phyloP scores from a whole-genome alignment of 1,284 basidiomycete species.

The Marasmius fiardii region DNA sequence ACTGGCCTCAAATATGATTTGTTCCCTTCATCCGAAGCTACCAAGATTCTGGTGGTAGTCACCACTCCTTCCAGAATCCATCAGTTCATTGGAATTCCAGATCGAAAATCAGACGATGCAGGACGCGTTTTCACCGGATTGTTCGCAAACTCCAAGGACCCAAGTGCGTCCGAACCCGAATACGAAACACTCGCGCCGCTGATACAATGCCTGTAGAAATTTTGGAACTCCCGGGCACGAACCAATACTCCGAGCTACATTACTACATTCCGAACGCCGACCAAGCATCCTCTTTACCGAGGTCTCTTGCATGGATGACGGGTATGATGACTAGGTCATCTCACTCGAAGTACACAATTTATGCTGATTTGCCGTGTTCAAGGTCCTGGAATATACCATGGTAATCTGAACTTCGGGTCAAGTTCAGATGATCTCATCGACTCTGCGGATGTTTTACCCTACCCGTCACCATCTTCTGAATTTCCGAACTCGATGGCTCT shows the following conservation, averaged over 20 bases:
- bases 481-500: conserved; percentile 75
- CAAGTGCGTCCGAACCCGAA: conserved; percentile 56
- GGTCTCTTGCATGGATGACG: conserved; percentile 86
- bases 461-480: conserved; percentile 41
- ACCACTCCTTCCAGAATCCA: conserved; percentile 91
- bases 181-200: conserved; percentile 9
- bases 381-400: conserved; percentile 87
- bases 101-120: conserved; percentile 66
- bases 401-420: conserved; percentile 65
- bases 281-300: conserved; percentile 63
- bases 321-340: conserved; percentile 36
- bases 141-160: conserved; percentile 67
- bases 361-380: conserved; percentile 12
- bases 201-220: conserved; percentile 54
- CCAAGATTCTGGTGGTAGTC: conserved; percentile 67
- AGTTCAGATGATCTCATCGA: conserved; percentile 77
- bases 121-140: conserved; percentile 75
- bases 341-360: not conserved
- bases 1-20: conserved; percentile 83
- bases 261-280: conserved; percentile 71
- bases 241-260: conserved; percentile 73
- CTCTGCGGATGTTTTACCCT: conserved; percentile 67
- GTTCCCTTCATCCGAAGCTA: conserved; percentile 60
- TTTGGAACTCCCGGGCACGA: conserved; percentile 78
- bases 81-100: conserved; percentile 78